Percentiles rank a stretch among this genome's conserved stretches.
Evolutionary conservation across 73 alveolate genomes (phyloP).

Genomic region (Tetrahymena elliotti): DNA sequence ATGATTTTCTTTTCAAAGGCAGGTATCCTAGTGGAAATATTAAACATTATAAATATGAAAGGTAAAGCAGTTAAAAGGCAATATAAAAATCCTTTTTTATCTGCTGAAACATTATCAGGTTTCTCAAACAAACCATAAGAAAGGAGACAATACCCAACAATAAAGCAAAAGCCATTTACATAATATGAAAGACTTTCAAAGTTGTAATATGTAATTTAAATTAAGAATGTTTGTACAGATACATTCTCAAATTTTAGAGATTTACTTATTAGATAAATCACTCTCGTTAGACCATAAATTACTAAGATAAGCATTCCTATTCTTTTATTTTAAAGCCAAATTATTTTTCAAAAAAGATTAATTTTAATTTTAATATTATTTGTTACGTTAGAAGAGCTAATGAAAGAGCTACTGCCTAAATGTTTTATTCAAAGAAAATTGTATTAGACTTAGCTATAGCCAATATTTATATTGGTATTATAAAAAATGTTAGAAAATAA

Average conservation of each 20-base stretch:
- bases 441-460: background rate
- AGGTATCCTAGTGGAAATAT: background rate
- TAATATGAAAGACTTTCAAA: background rate
- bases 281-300: background rate
- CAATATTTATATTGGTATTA: background rate
- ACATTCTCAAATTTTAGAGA: background rate
- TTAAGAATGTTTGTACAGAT: background rate
- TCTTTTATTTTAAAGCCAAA: background rate
- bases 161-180: background rate
- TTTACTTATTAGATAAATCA: background rate
- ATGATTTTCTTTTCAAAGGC: background rate
- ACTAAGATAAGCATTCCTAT: background rate
- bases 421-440: background rate
- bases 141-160: background rate
- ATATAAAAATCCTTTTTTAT: background rate
- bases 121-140: background rate
- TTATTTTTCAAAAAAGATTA: background rate
- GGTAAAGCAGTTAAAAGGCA: background rate
- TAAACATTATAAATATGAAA: background rate
- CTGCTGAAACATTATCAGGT: background rate
- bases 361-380: background rate
- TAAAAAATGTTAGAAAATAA: background rate
- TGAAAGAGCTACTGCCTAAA: background rate
- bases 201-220: background rate
- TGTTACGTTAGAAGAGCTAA: background rate